Evolutionary conservation across 805 yeast species (phyloP).

Genomic region (Pichia cephalocereana): DNA sequence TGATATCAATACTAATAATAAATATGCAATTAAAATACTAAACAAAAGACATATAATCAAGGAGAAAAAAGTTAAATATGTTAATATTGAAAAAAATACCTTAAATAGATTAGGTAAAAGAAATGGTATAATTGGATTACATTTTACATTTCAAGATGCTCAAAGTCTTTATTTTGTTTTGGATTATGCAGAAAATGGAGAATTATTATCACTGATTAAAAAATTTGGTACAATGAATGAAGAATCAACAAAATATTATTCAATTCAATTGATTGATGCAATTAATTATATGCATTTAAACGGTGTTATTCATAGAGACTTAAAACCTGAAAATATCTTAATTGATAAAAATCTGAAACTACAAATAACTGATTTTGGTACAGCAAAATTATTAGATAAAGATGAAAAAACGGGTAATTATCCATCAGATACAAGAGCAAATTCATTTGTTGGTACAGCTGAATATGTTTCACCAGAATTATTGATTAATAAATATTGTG

Average conservation of each 20-base stretch:
- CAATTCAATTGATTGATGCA: slow-evolving; percentile 69
- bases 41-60: slow-evolving; percentile 71
- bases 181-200: slow-evolving; percentile 77
- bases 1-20: slow-evolving; percentile 52
- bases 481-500: slow-evolving; percentile 60
- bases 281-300: slow-evolving; percentile 60
- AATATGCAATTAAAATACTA: slow-evolving; percentile 69
- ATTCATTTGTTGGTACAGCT: slow-evolving; percentile 80
- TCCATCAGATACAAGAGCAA: slow-evolving; percentile 61
- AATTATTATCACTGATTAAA: slow-evolving; percentile 57
- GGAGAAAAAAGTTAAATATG: slow-evolving; percentile 79
- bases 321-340: slow-evolving; percentile 75
- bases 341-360: slow-evolving; percentile 52
- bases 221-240: slow-evolving; percentile 64
- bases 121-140: slow-evolving; percentile 56
- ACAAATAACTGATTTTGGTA: slow-evolving; percentile 77
- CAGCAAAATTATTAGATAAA: slow-evolving; percentile 63
- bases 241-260: slow-evolving; percentile 55
- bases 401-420: slow-evolving; percentile 38
- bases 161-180: slow-evolving; percentile 62
- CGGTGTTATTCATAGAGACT: slow-evolving; percentile 75
- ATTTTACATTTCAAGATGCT: slow-evolving; percentile 75
- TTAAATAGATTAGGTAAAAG: slow-evolving; percentile 52
- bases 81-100: slow-evolving; percentile 74
- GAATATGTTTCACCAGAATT: slow-evolving; percentile 80